phyloP scores from a whole-genome alignment of 192 early-diverging fungal species.

The Chytriomyces sp. region DNA sequence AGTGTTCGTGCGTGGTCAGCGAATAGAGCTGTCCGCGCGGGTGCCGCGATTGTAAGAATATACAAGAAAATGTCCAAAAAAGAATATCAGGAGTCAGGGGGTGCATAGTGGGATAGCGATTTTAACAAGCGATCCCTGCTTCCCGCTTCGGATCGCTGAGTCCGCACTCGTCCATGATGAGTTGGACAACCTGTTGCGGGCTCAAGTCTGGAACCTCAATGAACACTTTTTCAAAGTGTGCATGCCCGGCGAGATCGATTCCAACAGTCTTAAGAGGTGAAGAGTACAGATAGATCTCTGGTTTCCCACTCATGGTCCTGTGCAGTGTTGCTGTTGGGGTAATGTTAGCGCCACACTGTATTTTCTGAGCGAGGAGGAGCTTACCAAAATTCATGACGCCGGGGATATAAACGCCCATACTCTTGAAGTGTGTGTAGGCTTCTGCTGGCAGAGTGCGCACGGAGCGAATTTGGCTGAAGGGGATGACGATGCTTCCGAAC shows the following conservation, averaged over 20 bases:
- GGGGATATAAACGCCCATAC: conserved; percentile 26
- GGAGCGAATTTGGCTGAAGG: conserved; percentile 4
- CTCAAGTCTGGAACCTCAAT: conserved; percentile 6
- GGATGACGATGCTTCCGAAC: conserved; percentile 18
- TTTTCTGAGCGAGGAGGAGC: not conserved
- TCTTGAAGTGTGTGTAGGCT: conserved; percentile 22
- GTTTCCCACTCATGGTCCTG: conserved; percentile 14
- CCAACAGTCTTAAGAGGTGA: conserved; percentile 24
- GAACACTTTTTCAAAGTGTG: conserved; percentile 25
- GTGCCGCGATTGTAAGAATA: no score
- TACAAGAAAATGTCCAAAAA: no score
- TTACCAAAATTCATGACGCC: conserved; percentile 26
- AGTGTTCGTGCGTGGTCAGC: no score
- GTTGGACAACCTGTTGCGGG: not conserved
- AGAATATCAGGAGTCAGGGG: no score
- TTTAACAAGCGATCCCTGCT: no score
- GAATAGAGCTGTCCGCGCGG: no score
- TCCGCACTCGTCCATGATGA: conserved; percentile 4
- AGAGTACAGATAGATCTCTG: conserved; percentile 22
- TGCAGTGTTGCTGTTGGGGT: conserved; percentile 8
- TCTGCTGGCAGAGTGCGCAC: conserved; percentile 15
- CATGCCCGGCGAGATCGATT: conserved; percentile 7
- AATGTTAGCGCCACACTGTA: not conserved
- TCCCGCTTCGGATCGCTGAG: not conserved
- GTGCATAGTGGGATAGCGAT: no score